Base-by-base conservation (phyloP, 1,139 yeast genomes). In the Suhomyces anneliseae region DNA sequence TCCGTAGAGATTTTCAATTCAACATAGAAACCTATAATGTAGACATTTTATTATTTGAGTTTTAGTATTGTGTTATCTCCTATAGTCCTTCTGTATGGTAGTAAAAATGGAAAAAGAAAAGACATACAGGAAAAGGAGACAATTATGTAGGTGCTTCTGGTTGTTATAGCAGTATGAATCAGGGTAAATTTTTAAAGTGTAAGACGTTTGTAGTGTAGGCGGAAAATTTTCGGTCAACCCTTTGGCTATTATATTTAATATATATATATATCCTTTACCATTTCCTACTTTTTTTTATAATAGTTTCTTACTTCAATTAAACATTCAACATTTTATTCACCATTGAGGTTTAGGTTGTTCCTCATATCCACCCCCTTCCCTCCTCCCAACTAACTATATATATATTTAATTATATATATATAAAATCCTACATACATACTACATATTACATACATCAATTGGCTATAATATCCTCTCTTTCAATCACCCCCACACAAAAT, bases 111-210 rank as follows among this genome's bases (percentile, higher is more conserved):
- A 36, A 45, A 45, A 45, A 45, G 42, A 40, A 46, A 43, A 39
- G 46, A 43, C 39, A 33, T 36, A 40, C 46, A 43, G 46, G 42
- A 43, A 46, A 43, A 46, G 49, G 49, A 43, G 49, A 46, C 49
- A 40, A 43, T 43, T 43, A 40, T 46, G 44, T 38, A 46, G 39
- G 43, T 37, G 35, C 34, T 38, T 11, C 29, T 38, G 48, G 50
- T 45, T 45, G 51, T 45, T 48, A 48, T 48, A 48, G 51, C 44
- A 43, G 32, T 43, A 39, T 43, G 45, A 43, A 42, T 46, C 49
- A 46, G 45, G 49, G 49, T 43, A 46, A 41, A 38, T 36, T 46
- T 29, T 29, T 29, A 29, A 10, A 44, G 34, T 19, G 24, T 41
- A 33, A 44, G 36, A 40, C 42, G 34, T 34, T 33, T 26, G 36